Conservation (phyloP, 306 rosid genomes). For the Prunus mira region DNA sequence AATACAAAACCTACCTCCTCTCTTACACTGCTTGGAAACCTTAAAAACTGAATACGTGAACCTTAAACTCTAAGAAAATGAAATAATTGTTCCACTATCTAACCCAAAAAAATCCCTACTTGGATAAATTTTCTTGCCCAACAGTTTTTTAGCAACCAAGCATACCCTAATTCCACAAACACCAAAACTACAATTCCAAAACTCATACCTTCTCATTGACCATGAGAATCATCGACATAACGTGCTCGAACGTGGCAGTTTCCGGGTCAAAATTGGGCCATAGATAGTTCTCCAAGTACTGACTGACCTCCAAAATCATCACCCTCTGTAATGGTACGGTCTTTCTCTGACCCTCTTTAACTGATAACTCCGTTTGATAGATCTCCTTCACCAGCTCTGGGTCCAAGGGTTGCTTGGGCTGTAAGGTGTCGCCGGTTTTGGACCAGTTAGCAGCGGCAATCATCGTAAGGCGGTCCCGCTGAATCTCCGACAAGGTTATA, state of each 20-base stretch:
- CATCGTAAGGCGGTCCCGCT: constrained; percentile 82
- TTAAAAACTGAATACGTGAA: not conserved
- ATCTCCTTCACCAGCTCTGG: constrained; percentile 66
- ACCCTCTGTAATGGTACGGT: constrained; percentile 91
- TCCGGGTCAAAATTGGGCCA: constrained; percentile 79
- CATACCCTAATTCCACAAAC: not conserved
- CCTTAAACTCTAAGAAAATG: not conserved
- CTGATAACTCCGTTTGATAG: constrained; percentile 65
- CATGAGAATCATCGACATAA: constrained; percentile 92
- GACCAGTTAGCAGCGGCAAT: constrained; percentile 81
- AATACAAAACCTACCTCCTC: not conserved
- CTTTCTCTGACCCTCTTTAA: constrained; percentile 60
- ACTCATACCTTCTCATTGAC: constrained; percentile 78
- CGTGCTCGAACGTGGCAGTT: constrained; percentile 77
- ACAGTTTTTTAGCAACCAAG: not conserved
- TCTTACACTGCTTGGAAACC: not conserved
- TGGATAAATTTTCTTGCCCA: not conserved
- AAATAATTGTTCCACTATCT: not conserved
- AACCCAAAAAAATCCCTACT: not conserved
- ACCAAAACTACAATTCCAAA: constrained; percentile 1
- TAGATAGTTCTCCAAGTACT: constrained; percentile 82
- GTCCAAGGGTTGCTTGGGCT: constrained; percentile 48
- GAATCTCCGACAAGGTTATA: constrained; percentile 83
- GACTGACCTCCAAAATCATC: constrained; percentile 92
- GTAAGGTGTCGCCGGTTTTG: constrained; percentile 33